Conservation (phyloP, 169 alveolate species). For the Plasmodium fragile region DNA sequence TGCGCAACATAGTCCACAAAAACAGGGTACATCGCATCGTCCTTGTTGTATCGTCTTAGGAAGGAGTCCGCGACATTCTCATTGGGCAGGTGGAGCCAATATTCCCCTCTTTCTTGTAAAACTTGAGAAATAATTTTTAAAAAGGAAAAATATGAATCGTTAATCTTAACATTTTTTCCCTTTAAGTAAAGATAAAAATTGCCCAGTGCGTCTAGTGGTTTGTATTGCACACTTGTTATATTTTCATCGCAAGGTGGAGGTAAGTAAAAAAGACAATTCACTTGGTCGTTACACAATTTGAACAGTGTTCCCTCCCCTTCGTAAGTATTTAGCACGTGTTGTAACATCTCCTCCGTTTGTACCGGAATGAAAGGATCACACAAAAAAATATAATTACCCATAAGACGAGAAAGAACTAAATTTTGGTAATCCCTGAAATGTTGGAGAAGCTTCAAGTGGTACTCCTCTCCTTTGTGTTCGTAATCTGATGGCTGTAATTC, state of each 20-base stretch:
- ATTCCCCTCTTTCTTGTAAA: constrained; percentile 61
- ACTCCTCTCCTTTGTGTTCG: constrained; percentile 83
- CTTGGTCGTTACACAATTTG: constrained; percentile 17
- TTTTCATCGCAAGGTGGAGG: constrained; percentile 23
- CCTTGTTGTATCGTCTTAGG: constrained; percentile 58
- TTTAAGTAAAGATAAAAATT: constrained; percentile 29
- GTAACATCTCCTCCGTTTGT: constrained; percentile 52
- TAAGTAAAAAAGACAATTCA: constrained; percentile 45
- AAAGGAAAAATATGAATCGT: constrained; percentile 23
- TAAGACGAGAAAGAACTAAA: constrained; percentile 77
- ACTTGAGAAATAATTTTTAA: constrained; percentile 45
- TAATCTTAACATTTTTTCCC: constrained; percentile 24
- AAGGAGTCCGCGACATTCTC: constrained; percentile 44
- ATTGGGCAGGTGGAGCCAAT: constrained; percentile 48
- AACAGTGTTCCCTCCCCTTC: constrained; percentile 32
- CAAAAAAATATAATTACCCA: constrained; percentile 81
- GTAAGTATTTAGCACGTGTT: not conserved
- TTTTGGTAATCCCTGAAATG: constrained; percentile 80
- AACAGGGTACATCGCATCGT: constrained; percentile 51
- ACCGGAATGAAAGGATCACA: constrained; percentile 84
- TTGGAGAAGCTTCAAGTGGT: constrained; percentile 73
- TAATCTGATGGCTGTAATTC: constrained; percentile 83
- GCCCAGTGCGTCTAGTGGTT: constrained; percentile 60
- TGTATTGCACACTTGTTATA: constrained; percentile 5
- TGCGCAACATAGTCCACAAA: constrained; percentile 27